These are phyloP conservation scores for Westerdykella aurantiaca DNA, from an alignment of 2,329 filamentous ascomycete species.

Conservation along the genomic window DNA sequence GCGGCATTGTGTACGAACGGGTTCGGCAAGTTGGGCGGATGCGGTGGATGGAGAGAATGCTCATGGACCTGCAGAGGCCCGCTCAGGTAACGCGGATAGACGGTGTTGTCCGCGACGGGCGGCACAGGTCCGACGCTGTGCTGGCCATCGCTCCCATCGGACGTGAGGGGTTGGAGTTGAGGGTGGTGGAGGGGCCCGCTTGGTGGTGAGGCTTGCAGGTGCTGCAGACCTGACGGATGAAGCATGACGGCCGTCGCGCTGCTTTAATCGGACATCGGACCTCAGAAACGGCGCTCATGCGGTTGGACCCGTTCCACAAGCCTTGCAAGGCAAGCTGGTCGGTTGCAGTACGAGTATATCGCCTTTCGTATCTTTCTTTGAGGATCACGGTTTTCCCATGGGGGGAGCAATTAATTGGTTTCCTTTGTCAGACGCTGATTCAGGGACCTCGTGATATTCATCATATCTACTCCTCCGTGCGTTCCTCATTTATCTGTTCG, in stretches of 20 bases:
- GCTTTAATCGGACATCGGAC: too few species aligned
- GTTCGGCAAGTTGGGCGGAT: constrained; percentile 18
- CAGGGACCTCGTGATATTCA: background rate
- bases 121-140: constrained; percentile 39
- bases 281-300: too few species aligned
- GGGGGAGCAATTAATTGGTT: constrained; percentile 3
- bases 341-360: background rate
- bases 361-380: background rate
- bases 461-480: too few species aligned
- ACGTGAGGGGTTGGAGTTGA: constrained; percentile 11
- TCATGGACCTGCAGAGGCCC: constrained; percentile 10
- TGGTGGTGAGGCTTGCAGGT: too few species aligned
- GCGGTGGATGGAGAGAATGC: constrained; percentile 3
- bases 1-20: constrained; percentile 34
- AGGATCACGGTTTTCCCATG: background rate
- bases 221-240: too few species aligned
- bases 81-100: constrained; percentile 18
- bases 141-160: constrained; percentile 33
- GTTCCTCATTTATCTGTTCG: too few species aligned
- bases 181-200: constrained; percentile 7
- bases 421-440: constrained; percentile 9
- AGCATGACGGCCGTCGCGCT: too few species aligned
- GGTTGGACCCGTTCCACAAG: too few species aligned
- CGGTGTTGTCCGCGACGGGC: constrained; percentile 15
- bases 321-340: background rate